Conservation (phyloP, 768 basidiomycete species). For the Mycena amicta region DNA sequence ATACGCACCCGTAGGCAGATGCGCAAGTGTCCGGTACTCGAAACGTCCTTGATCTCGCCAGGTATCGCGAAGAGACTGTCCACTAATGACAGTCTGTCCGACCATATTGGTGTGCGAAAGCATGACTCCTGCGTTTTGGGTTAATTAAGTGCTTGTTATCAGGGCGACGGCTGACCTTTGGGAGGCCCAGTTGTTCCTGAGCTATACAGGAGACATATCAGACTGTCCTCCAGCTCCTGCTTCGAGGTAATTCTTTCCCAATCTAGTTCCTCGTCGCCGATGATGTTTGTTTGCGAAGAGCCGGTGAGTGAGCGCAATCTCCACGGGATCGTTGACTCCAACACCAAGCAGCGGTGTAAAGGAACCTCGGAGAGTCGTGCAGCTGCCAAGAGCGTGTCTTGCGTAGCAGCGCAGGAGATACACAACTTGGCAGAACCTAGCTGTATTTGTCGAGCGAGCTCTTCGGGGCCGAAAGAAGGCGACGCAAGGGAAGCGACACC, state of each 20-base stretch:
- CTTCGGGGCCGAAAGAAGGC: constrained; percentile 8
- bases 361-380: constrained; percentile 11
- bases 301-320: constrained; percentile 6
- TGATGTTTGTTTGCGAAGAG: constrained; percentile 7
- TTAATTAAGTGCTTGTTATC: background rate
- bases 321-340: constrained; percentile 12
- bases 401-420: constrained; percentile 8
- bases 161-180: constrained; percentile 4
- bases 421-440: constrained; percentile 16
- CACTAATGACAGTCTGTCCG: background rate
- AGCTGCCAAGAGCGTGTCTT: constrained; percentile 3
- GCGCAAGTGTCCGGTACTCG: constrained; percentile 13
- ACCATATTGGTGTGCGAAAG: constrained; percentile 18
- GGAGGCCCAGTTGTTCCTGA: constrained; percentile 16
- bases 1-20: constrained; percentile 15
- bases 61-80: constrained; percentile 1
- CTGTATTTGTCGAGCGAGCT: constrained; percentile 13
- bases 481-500: constrained; percentile 17
- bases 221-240: constrained; percentile 13
- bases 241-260: constrained; percentile 14
- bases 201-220: constrained; percentile 16
- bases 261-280: constrained; percentile 10
- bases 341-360: constrained; percentile 10
- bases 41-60: constrained; percentile 4
- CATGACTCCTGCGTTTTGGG: constrained; percentile 8